These are phyloP conservation scores for Arabidopsis hybrid DNA, from an alignment of 441 rosid genomes.

Conservation along the genomic window DNA sequence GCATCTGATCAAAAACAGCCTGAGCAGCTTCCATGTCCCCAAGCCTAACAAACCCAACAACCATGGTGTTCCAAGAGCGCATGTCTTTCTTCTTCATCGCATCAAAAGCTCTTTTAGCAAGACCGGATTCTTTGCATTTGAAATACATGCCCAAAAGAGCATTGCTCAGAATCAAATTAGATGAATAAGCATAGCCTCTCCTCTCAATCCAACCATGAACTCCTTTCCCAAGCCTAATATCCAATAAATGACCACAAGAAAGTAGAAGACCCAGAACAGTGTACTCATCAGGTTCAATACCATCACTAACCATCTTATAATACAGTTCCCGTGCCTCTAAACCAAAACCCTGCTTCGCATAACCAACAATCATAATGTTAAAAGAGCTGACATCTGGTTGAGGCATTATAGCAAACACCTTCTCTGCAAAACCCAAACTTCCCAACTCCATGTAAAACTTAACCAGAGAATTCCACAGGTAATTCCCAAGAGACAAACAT, in stretches of 20 bases:
- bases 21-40: constrained; percentile 53
- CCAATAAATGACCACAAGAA: constrained; percentile 53
- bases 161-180: constrained; percentile 56
- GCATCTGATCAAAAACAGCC: constrained; percentile 52
- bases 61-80: constrained; percentile 61
- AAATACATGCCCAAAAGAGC: constrained; percentile 65
- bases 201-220: constrained; percentile 64
- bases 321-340: constrained; percentile 53
- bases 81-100: constrained; percentile 49
- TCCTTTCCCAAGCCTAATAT: constrained; percentile 50
- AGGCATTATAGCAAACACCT: constrained; percentile 50
- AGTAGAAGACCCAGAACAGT: constrained; percentile 54
- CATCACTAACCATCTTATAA: constrained; percentile 48
- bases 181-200: constrained; percentile 44
- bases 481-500: constrained; percentile 40
- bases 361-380: constrained; percentile 53
- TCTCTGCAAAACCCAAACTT: constrained; percentile 45
- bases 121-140: constrained; percentile 48
- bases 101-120: constrained; percentile 51
- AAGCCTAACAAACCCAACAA: constrained; percentile 56
- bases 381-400: constrained; percentile 54
- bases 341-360: constrained; percentile 56
- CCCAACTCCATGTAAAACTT: constrained; percentile 52
- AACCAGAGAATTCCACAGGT: constrained; percentile 47
- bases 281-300: constrained; percentile 56